These are phyloP conservation scores for Pulicaria dysenterica DNA, from an alignment of 129 eudicot species.

Conservation along the genomic window DNA sequence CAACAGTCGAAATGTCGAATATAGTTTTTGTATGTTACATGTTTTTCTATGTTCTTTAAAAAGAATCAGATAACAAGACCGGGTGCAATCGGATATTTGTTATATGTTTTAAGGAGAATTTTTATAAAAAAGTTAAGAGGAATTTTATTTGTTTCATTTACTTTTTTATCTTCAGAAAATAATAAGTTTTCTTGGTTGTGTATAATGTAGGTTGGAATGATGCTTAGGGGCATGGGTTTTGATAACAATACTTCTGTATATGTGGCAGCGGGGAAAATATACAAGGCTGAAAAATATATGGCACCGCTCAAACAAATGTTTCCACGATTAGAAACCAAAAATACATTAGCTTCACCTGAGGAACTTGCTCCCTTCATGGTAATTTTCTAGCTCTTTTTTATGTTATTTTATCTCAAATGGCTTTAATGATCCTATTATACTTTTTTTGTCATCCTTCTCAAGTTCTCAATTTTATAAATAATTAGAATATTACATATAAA, in stretches of 20 bases:
- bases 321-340: conserved; percentile 88
- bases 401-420: background rate
- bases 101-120: too few species aligned
- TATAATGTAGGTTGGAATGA: conserved; percentile 91
- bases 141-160: background rate
- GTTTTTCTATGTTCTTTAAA: background rate
- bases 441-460: too few species aligned
- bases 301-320: conserved; percentile 92
- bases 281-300: conserved; percentile 90
- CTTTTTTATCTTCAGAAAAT: conserved; percentile 11
- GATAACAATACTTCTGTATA: conserved; percentile 86
- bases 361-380: conserved; percentile 95
- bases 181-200: conserved; percentile 6
- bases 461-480: too few species aligned
- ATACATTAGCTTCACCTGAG: conserved; percentile 74
- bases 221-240: conserved; percentile 99
- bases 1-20: background rate
- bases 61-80: too few species aligned
- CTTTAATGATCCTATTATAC: conserved; percentile 8
- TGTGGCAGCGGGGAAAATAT: conserved; percentile 93
- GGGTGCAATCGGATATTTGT: too few species aligned
- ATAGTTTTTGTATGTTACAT: background rate
- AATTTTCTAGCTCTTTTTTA: conserved; percentile 9
- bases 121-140: too few species aligned
- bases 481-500: too few species aligned